Base-by-base conservation (phyloP, 177 flowering plant genomes). In the Vitis hybrid region DNA sequence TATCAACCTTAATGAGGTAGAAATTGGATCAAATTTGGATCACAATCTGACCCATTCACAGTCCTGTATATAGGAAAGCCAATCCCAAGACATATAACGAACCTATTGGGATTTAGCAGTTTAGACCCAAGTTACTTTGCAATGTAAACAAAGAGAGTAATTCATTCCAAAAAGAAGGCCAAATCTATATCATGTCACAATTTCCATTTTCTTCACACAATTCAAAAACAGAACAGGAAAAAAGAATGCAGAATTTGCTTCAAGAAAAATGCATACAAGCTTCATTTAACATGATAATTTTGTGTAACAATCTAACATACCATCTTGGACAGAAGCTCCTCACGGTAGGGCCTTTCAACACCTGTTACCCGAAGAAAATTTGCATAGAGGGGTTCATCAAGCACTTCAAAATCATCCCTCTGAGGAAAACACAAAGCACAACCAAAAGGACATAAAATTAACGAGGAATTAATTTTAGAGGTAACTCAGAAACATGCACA, bases 371-470 rank as follows among this genome's bases (percentile, higher is more conserved):
- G 81, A 62, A 96, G 85, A 65, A 81, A 93, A 78, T 85, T 72
- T 56, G 97, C 91, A 81, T 96, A 96, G 7, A 96, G 89, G 6
- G 99, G 99, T 80, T 96, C 99, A 80, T 96, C 99, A 62, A 93
- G 91, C 80, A 93, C 97, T 76, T 96, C 98, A n/a, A 66, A 86
- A 75, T 95, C 98, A 86, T 95, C 95, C 83, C 99, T 87, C 99
- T 95, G 63, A 11, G 51, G 4, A 52, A 62, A 76, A 21, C 56
- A 51, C 10, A 70, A 71, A 65, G 59, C 3, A 19, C 71, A 60
- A 21, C 15, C n/a, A 40, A 18, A 60, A 27, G 12, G 48, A 57
- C 18, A 71, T 19, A 12, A 27, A 13, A 54, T 11, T 14, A 52
- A 46, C 50, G 50, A 19, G 48, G 16, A 18, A 46, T 2, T 11